These are phyloP conservation scores for Aspergillus leporis DNA, from an alignment of 495 filamentous ascomycete species.

Conservation along the genomic window DNA sequence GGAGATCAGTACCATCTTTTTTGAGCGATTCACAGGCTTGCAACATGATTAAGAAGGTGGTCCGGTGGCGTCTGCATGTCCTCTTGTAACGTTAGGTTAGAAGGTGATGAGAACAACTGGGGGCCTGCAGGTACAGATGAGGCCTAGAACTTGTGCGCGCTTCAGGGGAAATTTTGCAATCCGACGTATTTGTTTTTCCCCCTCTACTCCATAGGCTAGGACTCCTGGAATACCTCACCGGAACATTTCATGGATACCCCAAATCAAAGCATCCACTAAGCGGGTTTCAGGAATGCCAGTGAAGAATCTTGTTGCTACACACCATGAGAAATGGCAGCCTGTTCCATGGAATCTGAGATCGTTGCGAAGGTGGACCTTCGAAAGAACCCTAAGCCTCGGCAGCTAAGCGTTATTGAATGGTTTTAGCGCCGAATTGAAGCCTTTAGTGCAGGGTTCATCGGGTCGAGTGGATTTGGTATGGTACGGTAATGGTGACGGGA, in stretches of 20 bases:
- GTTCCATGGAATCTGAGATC: background rate
- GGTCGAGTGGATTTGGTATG: background rate
- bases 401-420: background rate
- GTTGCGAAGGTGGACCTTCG: background rate
- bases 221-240: background rate
- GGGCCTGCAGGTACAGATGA: background rate
- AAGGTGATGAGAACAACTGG: background rate
- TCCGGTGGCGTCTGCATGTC: constrained; percentile 5
- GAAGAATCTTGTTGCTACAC: constrained; percentile 3
- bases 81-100: background rate
- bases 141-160: background rate
- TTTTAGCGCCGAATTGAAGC: background rate
- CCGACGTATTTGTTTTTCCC: too few species aligned
- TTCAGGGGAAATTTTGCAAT: background rate
- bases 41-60: background rate
- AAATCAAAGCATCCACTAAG: background rate
- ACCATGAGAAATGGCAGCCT: background rate
- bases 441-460: constrained; percentile 1
- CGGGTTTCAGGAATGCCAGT: background rate
- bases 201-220: background rate
- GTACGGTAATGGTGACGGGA: background rate
- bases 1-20: background rate
- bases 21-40: background rate
- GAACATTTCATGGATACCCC: background rate
- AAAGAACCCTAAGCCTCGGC: background rate